Conservation (phyloP, 2,329 filamentous ascomycete species). For the Helotiales sp. region DNA sequence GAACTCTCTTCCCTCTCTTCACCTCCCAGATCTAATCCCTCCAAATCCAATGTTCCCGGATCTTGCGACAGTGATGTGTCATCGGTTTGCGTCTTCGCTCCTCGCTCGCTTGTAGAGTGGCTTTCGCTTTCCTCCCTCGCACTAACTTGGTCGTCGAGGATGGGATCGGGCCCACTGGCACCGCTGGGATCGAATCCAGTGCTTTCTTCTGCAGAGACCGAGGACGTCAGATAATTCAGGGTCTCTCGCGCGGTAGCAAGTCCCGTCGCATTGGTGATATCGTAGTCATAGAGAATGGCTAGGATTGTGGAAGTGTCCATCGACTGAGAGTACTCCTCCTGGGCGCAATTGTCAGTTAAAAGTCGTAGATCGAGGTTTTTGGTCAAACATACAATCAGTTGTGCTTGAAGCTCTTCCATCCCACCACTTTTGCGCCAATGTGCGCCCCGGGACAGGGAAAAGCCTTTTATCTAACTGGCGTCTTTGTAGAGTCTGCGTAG, state of each 20-base stretch:
- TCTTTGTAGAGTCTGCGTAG: conserved; percentile 3
- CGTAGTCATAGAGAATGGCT: conserved; percentile 76
- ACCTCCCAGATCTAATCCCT: conserved; percentile 34
- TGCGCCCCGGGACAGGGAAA: neutral
- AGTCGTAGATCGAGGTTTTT: neutral
- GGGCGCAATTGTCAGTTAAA: neutral
- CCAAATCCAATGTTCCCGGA: conserved; percentile 35
- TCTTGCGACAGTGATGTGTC: conserved; percentile 39
- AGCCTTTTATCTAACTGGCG: neutral
- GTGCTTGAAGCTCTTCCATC: conserved; percentile 23
- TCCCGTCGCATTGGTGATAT: conserved; percentile 59
- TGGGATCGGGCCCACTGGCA: conserved; percentile 54
- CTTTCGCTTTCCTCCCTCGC: conserved; percentile 30
- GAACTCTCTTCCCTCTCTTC: conserved; percentile 54
- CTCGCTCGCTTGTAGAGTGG: conserved; percentile 32
- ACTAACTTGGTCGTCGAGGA: conserved; percentile 24
- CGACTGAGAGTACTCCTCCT: conserved; percentile 72
- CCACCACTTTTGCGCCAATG: conserved; percentile 5
- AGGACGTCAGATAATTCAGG: conserved; percentile 68
- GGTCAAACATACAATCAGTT: conserved; percentile 24
- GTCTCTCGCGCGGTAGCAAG: conserved; percentile 60
- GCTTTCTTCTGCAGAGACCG: conserved; percentile 70
- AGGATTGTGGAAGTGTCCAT: conserved; percentile 80
- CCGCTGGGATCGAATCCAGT: conserved; percentile 81
- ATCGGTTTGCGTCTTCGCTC: conserved; percentile 40